Conservation (phyloP, 2,329 filamentous ascomycete species). For the Claviceps capensis region DNA sequence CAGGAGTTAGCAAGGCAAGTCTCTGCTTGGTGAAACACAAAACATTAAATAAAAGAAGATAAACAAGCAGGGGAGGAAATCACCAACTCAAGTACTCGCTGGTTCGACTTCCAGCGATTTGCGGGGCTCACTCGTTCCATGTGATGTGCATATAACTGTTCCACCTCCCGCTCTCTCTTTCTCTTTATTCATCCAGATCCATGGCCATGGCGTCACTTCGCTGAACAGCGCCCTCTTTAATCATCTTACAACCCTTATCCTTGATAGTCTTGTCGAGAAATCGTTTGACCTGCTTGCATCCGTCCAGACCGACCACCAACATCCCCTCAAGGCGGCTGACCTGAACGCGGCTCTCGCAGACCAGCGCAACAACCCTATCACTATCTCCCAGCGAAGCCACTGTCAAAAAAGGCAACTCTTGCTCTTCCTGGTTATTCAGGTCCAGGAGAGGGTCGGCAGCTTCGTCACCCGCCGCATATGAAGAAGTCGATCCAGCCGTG, state of each 20-base stretch:
- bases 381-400: conserved; percentile 64
- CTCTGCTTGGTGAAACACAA: background rate
- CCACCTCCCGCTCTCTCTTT: background rate
- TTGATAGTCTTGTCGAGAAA: conserved; percentile 72
- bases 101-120: background rate
- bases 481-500: conserved; percentile 68
- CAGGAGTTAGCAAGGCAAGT: background rate
- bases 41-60: background rate
- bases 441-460: conserved; percentile 65
- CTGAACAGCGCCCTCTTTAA: conserved; percentile 40
- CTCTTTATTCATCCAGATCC: conserved; percentile 28
- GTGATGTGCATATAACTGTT: background rate
- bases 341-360: conserved; percentile 84
- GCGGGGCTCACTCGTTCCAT: background rate
- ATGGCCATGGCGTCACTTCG: conserved; percentile 34
- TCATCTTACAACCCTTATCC: conserved; percentile 51
- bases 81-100: background rate
- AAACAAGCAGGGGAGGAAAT: background rate
- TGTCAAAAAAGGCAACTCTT: conserved; percentile 79
- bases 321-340: conserved; percentile 73
- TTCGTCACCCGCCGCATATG: conserved; percentile 51
- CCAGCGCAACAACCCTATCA: conserved; percentile 64
- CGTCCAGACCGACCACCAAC: conserved; percentile 83
- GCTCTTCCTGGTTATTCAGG: conserved; percentile 66
- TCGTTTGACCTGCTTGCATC: conserved; percentile 71